phyloP scores from a whole-genome alignment of 1,139 yeast genomes.

The Entelexis paramagnoliae region DNA sequence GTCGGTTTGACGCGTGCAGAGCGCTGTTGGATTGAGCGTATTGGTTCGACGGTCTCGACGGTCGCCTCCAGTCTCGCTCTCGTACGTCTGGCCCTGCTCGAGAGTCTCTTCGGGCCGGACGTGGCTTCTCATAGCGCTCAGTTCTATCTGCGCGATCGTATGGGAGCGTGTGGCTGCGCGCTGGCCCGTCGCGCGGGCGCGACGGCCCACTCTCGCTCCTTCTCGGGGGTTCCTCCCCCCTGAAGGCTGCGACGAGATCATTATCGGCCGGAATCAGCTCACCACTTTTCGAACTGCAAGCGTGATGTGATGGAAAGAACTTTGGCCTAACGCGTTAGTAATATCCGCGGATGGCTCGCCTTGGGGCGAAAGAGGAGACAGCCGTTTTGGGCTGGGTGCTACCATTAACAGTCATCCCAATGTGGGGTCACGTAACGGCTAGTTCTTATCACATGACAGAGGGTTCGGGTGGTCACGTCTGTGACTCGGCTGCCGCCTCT shows the following conservation, averaged over 20 bases:
- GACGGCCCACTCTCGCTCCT: constrained; percentile 3
- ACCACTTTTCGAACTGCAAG: background rate
- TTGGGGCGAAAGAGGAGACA: constrained; percentile 5
- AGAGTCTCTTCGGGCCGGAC: constrained; percentile 9
- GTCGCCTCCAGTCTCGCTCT: constrained; percentile 11
- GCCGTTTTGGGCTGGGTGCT: background rate
- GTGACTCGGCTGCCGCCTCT: no score
- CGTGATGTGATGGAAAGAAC: constrained; percentile 5
- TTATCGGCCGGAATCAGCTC: constrained; percentile 4
- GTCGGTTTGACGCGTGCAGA: constrained; percentile 3
- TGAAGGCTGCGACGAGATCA: constrained; percentile 16
- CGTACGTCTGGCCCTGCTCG: constrained; percentile 8
- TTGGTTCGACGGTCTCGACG: constrained; percentile 3
- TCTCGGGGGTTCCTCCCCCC: constrained; percentile 10
- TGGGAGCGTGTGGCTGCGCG: constrained; percentile 4
- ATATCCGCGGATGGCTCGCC: constrained; percentile 3
- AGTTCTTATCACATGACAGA: background rate
- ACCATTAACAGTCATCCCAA: background rate
- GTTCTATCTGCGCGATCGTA: background rate
- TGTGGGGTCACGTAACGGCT: background rate
- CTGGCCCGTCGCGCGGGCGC: constrained; percentile 1
- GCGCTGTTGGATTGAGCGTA: background rate
- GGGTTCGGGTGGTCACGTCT: background rate
- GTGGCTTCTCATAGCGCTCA: background rate
- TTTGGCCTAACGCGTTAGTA: constrained; percentile 1